A percentile compares a stretch with the other conserved stretches of the same genome.
phyloP scores from a whole-genome alignment of 768 basidiomycete genomes.

The Tricholoma saponaceum region DNA sequence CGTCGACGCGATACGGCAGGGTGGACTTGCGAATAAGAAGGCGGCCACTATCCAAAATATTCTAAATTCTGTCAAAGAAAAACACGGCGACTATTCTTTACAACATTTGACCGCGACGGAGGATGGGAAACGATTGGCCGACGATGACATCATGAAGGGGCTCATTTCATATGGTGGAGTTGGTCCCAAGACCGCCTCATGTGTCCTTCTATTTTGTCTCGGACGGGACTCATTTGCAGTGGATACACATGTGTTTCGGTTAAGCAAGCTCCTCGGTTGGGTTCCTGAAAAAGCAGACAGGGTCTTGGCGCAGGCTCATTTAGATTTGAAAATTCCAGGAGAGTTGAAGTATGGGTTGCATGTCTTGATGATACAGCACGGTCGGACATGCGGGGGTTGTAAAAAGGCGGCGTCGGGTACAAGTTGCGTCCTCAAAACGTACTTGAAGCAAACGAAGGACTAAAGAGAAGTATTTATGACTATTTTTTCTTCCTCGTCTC shows the following conservation, averaged over 20 bases:
- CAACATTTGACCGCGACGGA: constrained; percentile 42
- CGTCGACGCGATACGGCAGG: constrained; percentile 45
- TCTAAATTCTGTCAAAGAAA: constrained; percentile 35
- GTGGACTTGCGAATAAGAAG: constrained; percentile 60
- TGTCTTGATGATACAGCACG: constrained; percentile 56
- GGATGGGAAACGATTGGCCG: constrained; percentile 24
- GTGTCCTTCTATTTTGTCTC: constrained; percentile 57
- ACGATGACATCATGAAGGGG: constrained; percentile 53
- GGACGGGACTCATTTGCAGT: constrained; percentile 61
- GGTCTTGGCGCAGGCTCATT: constrained; percentile 51
- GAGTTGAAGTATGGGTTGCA: constrained; percentile 56
- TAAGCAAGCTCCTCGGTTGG: constrained; percentile 50
- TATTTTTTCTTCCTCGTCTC: background rate
- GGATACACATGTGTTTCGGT: constrained; percentile 58
- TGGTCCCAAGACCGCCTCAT: constrained; percentile 61
- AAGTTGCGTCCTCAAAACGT: constrained; percentile 27
- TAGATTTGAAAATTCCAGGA: constrained; percentile 46
- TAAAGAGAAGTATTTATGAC: background rate
- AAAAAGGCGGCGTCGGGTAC: constrained; percentile 26
- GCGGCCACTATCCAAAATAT: constrained; percentile 50
- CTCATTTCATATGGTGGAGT: constrained; percentile 55
- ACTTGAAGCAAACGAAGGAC: constrained; percentile 18
- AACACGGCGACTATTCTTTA: constrained; percentile 51
- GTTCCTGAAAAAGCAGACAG: constrained; percentile 44
- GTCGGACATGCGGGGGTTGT: constrained; percentile 51